Evolutionary conservation across 2,329 filamentous ascomycete genomes (phyloP).

Genomic region (Sphaceloma murrayae): DNA sequence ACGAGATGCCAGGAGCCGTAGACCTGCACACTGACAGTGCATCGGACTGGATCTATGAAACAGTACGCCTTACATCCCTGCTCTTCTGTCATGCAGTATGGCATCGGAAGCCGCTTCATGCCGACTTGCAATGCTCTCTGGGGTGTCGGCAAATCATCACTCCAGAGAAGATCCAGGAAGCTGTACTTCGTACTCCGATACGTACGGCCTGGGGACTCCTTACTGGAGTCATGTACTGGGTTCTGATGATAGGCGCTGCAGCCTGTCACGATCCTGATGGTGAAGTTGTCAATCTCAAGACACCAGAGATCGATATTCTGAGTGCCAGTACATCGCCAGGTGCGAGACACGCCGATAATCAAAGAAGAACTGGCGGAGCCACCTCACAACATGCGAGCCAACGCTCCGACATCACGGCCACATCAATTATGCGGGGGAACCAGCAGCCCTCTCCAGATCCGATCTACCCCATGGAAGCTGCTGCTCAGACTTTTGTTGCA

Average conservation of each 20-base stretch:
- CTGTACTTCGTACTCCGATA: conserved; percentile 24
- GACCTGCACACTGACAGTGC: not conserved
- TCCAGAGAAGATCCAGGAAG: conserved; percentile 22
- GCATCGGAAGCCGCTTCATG: conserved; percentile 21
- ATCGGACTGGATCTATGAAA: conserved; percentile 22
- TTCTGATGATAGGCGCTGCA: conserved; percentile 26
- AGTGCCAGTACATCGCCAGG: not conserved
- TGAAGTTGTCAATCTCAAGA: not conserved
- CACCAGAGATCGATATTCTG: not conserved
- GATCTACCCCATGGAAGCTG: too few species aligned
- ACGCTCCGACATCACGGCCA: too few species aligned
- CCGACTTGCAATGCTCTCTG: conserved; percentile 1
- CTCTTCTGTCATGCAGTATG: conserved; percentile 25
- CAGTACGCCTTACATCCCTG: conserved; percentile 23
- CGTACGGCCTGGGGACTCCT: conserved; percentile 27
- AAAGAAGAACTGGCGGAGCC: too few species aligned
- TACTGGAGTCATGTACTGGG: conserved; percentile 29
- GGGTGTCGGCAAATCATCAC: not conserved
- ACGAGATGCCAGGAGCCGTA: conserved; percentile 1
- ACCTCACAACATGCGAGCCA: too few species aligned
- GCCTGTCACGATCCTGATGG: conserved; percentile 22
- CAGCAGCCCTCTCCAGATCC: too few species aligned
- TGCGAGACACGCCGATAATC: not conserved
- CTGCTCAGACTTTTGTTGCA: too few species aligned
- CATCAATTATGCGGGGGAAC: too few species aligned